Conservation (phyloP, 768 basidiomycete species). For the Hericium rajendrae region DNA sequence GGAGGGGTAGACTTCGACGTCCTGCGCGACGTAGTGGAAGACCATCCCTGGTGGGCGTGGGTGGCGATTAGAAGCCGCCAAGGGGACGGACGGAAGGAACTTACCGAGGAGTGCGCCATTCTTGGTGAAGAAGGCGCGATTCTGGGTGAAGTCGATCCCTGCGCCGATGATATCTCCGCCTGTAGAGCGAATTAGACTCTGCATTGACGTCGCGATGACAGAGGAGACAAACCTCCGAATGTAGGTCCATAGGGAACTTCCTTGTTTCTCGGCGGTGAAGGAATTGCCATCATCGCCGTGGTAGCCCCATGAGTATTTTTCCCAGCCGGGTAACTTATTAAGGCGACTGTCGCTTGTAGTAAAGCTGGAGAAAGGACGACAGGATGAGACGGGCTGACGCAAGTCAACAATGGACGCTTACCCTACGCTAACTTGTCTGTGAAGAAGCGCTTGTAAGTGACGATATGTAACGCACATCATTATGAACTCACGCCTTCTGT, state of each 20-base stretch:
- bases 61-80: constrained; percentile 9
- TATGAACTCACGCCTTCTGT: constrained; percentile 55
- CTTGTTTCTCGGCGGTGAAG: constrained; percentile 66
- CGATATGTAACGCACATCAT: constrained; percentile 13
- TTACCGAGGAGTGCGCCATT: constrained; percentile 68
- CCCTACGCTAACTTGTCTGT: constrained; percentile 77
- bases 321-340: constrained; percentile 79
- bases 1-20: constrained; percentile 69
- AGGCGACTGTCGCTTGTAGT: constrained; percentile 54
- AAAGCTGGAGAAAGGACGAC: constrained; percentile 37
- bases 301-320: constrained; percentile 82
- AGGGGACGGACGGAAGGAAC: background rate
- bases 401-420: constrained; percentile 23
- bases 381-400: constrained; percentile 7
- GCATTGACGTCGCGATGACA: constrained; percentile 6
- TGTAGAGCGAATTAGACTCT: constrained; percentile 20
- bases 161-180: constrained; percentile 87
- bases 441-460: constrained; percentile 34
- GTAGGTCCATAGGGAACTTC: constrained; percentile 63
- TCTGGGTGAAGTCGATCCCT: constrained; percentile 80
- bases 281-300: constrained; percentile 83
- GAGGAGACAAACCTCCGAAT: constrained; percentile 58
- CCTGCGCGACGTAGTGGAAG: constrained; percentile 64
- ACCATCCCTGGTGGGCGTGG: constrained; percentile 38
- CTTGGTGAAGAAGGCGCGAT: constrained; percentile 82